Base-by-base conservation (phyloP, 805 yeast genomes). In the Komagataella kurtzmanii region DNA sequence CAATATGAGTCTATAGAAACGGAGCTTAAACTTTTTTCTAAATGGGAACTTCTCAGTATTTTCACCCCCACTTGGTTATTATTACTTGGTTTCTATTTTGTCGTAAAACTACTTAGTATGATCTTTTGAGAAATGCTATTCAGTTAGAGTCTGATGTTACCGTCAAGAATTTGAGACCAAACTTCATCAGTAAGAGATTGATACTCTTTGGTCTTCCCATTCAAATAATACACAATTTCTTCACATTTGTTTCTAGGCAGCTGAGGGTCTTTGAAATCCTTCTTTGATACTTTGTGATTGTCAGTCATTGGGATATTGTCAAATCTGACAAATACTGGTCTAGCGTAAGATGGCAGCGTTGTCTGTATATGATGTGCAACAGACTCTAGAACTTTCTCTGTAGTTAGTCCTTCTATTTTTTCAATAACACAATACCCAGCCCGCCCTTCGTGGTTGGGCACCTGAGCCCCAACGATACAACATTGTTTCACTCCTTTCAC, bases 361-460 rank as follows among this genome's bases (percentile, higher is more conserved):
- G 63, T 56, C 48, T 57, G 60, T 36, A 75, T 62, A 47, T 65
- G 61, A 24, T 55, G 46, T 7, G 76, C 68, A 8, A 55, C 53
- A 17, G 62, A 57, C 8, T 65, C 70, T 5, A 36, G 50, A 17
- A 56, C 57, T 7, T 58, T 56, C 6, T 65, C 62, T 2, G 63
- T 49, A 7, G 57, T 56, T 6, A 50, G 46, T 1, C 48, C 49
- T 14, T 73, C 74, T 8, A 63, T 60, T 3, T 81, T 75, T 60
- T 83, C 82, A 10, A 89, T 61, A 2, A 88, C 83, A 0, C 93
- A 95, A 65, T 85, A 87, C 0, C 98, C 97, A 12, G 96, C 96
- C 59, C 97, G 76, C 44, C 98, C 98, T 66, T 90, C 98, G 61
- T 90, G 95, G 51, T 81, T 75, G 3, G 91, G 93, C 7, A 90